Base-by-base conservation (phyloP, 139 green algal species). In the Monoraphidium neglectum region DNA sequence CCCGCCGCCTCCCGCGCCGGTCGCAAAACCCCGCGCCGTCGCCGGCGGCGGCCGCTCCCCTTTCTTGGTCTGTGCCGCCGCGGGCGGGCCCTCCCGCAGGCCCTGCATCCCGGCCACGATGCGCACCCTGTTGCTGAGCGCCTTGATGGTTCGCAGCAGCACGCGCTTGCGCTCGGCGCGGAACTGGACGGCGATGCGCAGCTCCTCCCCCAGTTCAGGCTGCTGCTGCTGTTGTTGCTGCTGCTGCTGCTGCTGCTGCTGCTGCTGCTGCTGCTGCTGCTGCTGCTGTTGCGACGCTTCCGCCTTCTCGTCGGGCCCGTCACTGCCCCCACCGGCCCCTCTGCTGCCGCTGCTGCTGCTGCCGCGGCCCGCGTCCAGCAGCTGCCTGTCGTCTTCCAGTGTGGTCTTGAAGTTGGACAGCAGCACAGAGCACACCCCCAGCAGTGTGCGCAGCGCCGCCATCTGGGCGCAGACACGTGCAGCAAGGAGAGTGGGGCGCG, bases 111-210 rank as follows among this genome's bases (percentile, higher is more conserved):
- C 46, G 1, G 62, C 16, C 59, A 80, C 59, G 43, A 79, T 74
- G 74, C 83, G 68, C 24, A 84, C 59, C 18, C 80, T 70, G n/a
- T 68, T 40, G 1, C 68, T 74, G 36, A 92, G 69, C 10, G 36
- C 30, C 6, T 74, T 40, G 6, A 93, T 77, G 5, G 84, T 79
- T 0, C 74, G 36, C 8, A 81, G 26, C 62, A 94, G 80, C 26
- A 91, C 62, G 47, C 54, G 33, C 80, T 95, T 95, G 76, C 90
- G 93, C 8, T 88, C 83, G 18, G 77, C 49, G 0, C 90, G 68
- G 38, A 95, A 93, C 13, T 71, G 70, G 24, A 94, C 59, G 0
- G 89, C 89, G 33, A 90, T 61, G 68, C 59, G n/a, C 78, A 90
- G 70, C 18, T 94, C 89, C 2, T 59, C 49, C 18, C 75, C 35